Base-by-base conservation (phyloP, 306 rosid genomes). In the Lathyrus tuberosus region DNA sequence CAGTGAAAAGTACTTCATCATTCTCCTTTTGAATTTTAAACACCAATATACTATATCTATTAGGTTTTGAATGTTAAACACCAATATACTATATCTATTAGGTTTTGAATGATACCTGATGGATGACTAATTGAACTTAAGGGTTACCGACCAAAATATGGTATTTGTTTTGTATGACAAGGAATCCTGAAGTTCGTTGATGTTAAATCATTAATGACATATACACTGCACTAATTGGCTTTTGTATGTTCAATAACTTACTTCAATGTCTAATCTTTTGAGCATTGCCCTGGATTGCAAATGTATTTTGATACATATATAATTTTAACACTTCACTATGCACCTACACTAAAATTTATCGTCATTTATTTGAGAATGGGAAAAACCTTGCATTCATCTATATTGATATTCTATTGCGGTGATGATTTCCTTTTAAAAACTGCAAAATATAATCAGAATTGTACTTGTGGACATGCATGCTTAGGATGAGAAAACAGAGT, bases 91-190 rank as follows among this genome's bases (percentile, higher is more conserved):
- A 26, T 22, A 65, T 14, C 28, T 61, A 24, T 43, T 43, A 72
- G 61, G 61, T 20, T 62, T 51, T 59, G 37, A 41, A 18, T 49
- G 14, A 61, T 62, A 62, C 73, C 76, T 69, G 31, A 61, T 69
- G 75, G 15, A 56, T 63, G 46, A 26, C 18, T 14, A 17, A 43
- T 33, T 74, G 51, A 44, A 37, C 51, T 30, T 7, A 26, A 49
- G 64, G 51, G 44, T 48, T 48, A 52, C 30, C 52, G 44, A 47
- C 60, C 38, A 38, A 63, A 57, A 53, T 61, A 6, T 38, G 60
- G 42, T 54, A 47, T 47, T 65, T 47, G 43, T 46, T 62, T 63
- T 69, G 53, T 69, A 40, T 69, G 72, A n/a, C 35, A 26, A 51
- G 49, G 47, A 15, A 17, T 47, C 42, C 43, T 53, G 68, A 68